Evolutionary conservation across 2,329 filamentous ascomycete genomes (phyloP).

Genomic region (Fusarium papillatum): DNA sequence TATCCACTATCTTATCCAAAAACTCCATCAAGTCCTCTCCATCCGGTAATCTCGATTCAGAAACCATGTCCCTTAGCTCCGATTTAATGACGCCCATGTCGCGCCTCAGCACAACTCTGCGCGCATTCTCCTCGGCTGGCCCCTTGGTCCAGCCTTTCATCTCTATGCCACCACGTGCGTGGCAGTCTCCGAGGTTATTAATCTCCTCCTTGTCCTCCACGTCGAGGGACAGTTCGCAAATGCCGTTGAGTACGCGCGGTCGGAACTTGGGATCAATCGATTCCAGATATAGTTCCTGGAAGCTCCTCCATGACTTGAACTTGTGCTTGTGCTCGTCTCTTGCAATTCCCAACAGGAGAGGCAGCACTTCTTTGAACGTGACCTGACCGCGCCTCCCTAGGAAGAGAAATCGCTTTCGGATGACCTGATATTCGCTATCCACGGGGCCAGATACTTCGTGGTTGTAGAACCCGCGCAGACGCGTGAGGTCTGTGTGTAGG

Average conservation of each 20-base stretch:
- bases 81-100: neutral
- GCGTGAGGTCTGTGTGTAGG: neutral
- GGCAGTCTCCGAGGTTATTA: neutral
- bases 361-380: neutral
- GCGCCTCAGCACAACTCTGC: neutral
- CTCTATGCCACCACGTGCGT: rapidly evolving
- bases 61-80: neutral
- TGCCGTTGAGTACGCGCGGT: neutral
- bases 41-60: neutral
- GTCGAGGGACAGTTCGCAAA: neutral
- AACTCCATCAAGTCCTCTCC: neutral
- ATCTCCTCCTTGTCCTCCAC: neutral
- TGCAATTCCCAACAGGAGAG: neutral
- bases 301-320: neutral
- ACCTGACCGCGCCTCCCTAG: neutral
- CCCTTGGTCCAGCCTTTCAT: neutral
- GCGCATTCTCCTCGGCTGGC: rapidly evolving
- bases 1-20: neutral
- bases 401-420: neutral
- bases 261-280: neutral
- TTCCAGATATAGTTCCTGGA: neutral
- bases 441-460: neutral
- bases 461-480: neutral
- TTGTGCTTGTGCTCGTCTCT: neutral
- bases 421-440: rapidly evolving